These are phyloP conservation scores for Lentinula guzmanii DNA, from an alignment of 768 basidiomycete genomes.

Conservation along the genomic window DNA sequence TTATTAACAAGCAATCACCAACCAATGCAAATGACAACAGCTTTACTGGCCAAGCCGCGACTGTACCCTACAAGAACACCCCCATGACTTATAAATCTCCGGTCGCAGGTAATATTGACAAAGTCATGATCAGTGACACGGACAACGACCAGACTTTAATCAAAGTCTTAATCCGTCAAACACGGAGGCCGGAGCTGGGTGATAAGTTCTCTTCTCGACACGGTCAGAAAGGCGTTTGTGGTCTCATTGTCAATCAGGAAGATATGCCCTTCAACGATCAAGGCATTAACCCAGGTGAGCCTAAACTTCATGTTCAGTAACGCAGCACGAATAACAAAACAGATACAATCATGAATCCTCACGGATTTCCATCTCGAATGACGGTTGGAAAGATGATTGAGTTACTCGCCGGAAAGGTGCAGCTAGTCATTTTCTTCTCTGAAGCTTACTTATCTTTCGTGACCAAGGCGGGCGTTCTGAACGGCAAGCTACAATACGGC, in stretches of 20 bases:
- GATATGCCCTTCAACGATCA: conserved; percentile 99
- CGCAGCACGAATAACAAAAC: conserved; percentile 8
- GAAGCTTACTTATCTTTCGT: background rate
- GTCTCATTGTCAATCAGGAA: conserved; percentile 96
- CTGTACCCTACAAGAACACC: conserved; percentile 85
- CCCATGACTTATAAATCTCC: conserved; percentile 94
- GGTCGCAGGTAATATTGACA: conserved; percentile 92
- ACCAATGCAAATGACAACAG: conserved; percentile 90
- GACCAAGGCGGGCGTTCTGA: conserved; percentile 74
- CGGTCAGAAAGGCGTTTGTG: conserved; percentile 98
- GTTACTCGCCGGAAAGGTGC: conserved; percentile 87
- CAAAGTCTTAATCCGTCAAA: conserved; percentile 97
- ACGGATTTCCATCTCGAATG: conserved; percentile 99
- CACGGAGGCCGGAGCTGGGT: conserved; percentile 90
- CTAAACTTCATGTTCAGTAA: background rate
- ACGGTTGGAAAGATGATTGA: conserved; percentile 99
- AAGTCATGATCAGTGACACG: conserved; percentile 95
- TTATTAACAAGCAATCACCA: conserved; percentile 96
- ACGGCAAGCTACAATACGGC: conserved; percentile 87
- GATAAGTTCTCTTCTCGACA: conserved; percentile 99
- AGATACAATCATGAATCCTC: conserved; percentile 99
- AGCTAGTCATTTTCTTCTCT: background rate
- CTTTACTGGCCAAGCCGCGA: conserved; percentile 76
- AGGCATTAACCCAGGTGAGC: conserved; percentile 84
- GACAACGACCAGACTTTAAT: conserved; percentile 95